phyloP scores from a whole-genome alignment of 192 early-diverging fungal species.

The Backusella mclennaniae region DNA sequence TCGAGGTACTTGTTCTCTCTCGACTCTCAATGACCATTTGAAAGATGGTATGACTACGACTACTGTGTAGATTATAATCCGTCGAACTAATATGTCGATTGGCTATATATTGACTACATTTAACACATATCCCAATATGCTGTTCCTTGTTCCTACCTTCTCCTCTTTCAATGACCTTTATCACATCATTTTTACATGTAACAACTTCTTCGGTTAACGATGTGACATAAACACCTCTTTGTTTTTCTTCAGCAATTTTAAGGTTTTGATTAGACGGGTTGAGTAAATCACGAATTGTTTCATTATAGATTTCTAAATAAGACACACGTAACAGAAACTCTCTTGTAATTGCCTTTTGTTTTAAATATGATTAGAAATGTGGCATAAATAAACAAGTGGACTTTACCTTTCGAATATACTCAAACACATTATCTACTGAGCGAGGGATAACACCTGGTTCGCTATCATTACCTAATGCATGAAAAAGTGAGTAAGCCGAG shows the following conservation, averaged over 20 bases:
- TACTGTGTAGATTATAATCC: slow-evolving; percentile 89
- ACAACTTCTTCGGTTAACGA: slow-evolving; percentile 76
- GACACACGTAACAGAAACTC: slow-evolving; percentile 94
- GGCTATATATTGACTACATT: slow-evolving; percentile 23
- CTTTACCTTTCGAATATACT: slow-evolving; percentile 61
- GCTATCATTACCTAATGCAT: slow-evolving; percentile 51
- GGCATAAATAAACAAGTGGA: background rate
- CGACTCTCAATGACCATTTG: slow-evolving; percentile 88
- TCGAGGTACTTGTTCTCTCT: slow-evolving; percentile 46
- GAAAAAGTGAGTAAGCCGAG: background rate
- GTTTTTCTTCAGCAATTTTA: slow-evolving; percentile 78
- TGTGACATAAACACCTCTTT: slow-evolving; percentile 70
- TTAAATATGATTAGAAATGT: background rate
- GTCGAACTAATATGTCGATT: slow-evolving; percentile 90
- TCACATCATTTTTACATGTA: slow-evolving; percentile 66
- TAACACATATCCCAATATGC: too few species aligned
- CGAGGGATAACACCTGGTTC: slow-evolving; percentile 78
- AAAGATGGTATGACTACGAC: slow-evolving; percentile 95
- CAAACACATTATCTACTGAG: slow-evolving; percentile 76
- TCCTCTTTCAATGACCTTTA: slow-evolving; percentile 72
- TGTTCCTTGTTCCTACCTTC: slow-evolving; percentile 48
- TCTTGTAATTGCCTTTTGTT: slow-evolving; percentile 55
- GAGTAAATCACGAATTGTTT: slow-evolving; percentile 87
- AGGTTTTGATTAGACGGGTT: slow-evolving; percentile 80
- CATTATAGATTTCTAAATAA: slow-evolving; percentile 98